Base-by-base conservation (phyloP, 306 rosid species). In the Psophocarpus tetragonolobus region DNA sequence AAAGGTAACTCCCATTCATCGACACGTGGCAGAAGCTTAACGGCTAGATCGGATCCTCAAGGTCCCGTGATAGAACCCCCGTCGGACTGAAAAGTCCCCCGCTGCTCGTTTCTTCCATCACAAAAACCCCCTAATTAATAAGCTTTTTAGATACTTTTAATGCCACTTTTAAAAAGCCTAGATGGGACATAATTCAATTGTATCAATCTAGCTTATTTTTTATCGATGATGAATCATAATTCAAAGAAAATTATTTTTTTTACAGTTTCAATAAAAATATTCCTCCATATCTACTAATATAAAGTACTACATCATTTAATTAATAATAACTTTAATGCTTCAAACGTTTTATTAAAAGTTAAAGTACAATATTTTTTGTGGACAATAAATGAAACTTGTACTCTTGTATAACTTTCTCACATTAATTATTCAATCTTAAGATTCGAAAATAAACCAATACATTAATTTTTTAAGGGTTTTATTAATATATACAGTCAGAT, bases 21-120 rank as follows among this genome's bases (percentile, higher is more conserved):
- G 27, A 38, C 81, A 88, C 88, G 88, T 91, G 93, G 84, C 82
- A 68, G 0, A 0, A 39, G 0, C 0, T 9, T 12, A 76, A 13
- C 68, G 50, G 88, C 54, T 75, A 76, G 87, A 81, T 78, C 41
- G 62, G 84, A 84, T 81, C 85, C 58, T 1, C 35, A 15, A 21
- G 10, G 14, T 36, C 73, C 86, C 88, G 91, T 77, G 88, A 86
- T 67, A 21, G 26, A 10, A 57, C 84, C 87, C 85, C 82, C 91
- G 75, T 82, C 27, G 80, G 66, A 77, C 54, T 76, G 29, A 71
- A 42, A 56, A 17, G 21, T 29, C 29, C 24, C 36, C 14, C 12
- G 2, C 32, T 18, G 15, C 41, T 65, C 2, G 2, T 65, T 18
- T 54, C 65, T 30, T 50, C 39, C 15, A 0, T 65, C 32, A 8